Conservation (phyloP, 2,329 filamentous ascomycete genomes). For the Monosporascus sp. region DNA sequence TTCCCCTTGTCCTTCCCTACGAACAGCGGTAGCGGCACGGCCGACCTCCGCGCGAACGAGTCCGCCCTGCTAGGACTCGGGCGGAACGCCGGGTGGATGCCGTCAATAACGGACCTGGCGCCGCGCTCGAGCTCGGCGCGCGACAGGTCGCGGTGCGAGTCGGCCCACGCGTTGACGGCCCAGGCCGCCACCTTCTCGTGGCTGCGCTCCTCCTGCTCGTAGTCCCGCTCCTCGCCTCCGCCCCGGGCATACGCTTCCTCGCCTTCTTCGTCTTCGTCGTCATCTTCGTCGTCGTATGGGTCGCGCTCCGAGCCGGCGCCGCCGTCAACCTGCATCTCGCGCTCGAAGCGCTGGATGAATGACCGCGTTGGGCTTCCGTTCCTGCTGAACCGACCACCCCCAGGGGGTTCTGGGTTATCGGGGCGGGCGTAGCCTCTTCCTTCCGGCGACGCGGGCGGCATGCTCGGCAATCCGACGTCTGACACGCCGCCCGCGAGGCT, state of each 20-base stretch:
- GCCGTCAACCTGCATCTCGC: slow-evolving; percentile 1
- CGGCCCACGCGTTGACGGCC: slow-evolving; percentile 11
- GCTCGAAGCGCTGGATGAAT: slow-evolving; percentile 12
- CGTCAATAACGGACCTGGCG: slow-evolving; percentile 13
- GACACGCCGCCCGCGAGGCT: slow-evolving; percentile 14
- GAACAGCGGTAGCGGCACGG: slow-evolving; percentile 12
- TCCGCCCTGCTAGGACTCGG: neutral
- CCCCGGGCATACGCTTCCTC: neutral
- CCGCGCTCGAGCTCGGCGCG: slow-evolving; percentile 6
- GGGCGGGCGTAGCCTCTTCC: neutral
- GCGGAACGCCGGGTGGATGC: slow-evolving; percentile 21
- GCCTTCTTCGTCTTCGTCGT: neutral
- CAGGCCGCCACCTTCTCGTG: slow-evolving; percentile 16
- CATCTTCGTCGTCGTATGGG: slow-evolving; percentile 7
- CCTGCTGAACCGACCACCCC: neutral
- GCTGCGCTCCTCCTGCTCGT: slow-evolving; percentile 11
- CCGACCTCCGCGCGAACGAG: slow-evolving; percentile 11
- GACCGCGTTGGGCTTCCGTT: slow-evolving; percentile 5
- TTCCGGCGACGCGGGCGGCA: neutral
- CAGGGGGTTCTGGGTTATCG: slow-evolving; percentile 3
- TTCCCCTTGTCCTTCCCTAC: neutral
- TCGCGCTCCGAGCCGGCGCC: slow-evolving; percentile 1
- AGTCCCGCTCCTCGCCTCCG: slow-evolving; percentile 8
- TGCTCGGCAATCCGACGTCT: neutral
- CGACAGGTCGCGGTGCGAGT: neutral